Conservation (phyloP, 31 red algal genomes). For the Porphyra umbilicalis region DNA sequence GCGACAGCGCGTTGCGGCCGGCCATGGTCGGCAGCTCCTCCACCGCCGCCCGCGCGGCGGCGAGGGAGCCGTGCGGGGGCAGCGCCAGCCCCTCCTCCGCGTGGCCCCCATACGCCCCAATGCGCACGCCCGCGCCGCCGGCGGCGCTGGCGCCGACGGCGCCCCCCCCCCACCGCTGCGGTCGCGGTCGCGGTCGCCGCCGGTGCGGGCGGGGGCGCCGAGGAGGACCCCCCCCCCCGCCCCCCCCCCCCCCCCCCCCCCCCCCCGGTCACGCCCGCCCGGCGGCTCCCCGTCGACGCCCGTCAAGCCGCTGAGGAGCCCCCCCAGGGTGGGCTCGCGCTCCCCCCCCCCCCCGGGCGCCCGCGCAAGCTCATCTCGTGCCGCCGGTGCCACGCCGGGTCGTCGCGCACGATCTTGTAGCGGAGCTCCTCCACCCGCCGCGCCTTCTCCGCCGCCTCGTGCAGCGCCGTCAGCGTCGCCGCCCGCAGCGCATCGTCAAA, state of each 20-base stretch:
- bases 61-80: too few species aligned
- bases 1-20: background rate
- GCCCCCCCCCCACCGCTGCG: background rate
- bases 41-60: background rate
- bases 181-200: background rate
- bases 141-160: background rate
- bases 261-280: background rate
- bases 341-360: conserved; percentile 6
- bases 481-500: conserved; percentile 17
- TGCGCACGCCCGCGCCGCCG: background rate
- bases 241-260: background rate
- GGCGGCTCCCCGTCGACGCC: background rate
- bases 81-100: too few species aligned
- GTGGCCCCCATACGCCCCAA: too few species aligned
- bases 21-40: background rate
- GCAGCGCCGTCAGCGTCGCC: conserved; percentile 19
- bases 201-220: background rate
- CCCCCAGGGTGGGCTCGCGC: background rate
- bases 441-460: conserved; percentile 50
- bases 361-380: conserved; percentile 68
- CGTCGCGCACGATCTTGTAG: conserved; percentile 65
- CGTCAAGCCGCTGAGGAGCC: background rate
- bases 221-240: too few species aligned
- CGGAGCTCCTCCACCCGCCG: conserved; percentile 58
- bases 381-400: conserved; percentile 29